Conservation (phyloP, 2,329 filamentous ascomycete species). For the Verticillium nubilum region DNA sequence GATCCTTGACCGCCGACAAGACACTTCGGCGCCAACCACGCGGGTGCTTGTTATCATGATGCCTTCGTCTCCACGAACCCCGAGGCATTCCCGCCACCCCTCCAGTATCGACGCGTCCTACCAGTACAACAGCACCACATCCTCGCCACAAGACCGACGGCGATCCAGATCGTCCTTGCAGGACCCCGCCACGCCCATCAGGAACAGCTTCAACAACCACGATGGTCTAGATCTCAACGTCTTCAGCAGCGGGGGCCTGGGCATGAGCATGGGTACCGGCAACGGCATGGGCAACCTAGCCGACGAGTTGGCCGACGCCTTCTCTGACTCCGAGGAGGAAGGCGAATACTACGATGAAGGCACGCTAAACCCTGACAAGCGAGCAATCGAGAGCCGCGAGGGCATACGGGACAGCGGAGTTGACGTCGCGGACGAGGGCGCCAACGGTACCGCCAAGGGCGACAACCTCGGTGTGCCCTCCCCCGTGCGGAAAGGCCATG, state of each 20-base stretch:
- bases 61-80: slow-evolving; percentile 47
- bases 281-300: slow-evolving; percentile 71
- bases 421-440: slow-evolving; percentile 24
- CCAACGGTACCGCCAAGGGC: not conserved
- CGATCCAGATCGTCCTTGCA: slow-evolving; percentile 46
- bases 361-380: slow-evolving; percentile 14
- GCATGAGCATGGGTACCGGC: slow-evolving; percentile 23
- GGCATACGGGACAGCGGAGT: slow-evolving; percentile 35
- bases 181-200: slow-evolving; percentile 43
- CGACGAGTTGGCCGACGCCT: slow-evolving; percentile 72
- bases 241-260: slow-evolving; percentile 34
- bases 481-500: not conserved
- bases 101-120: slow-evolving; percentile 43
- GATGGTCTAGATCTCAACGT: slow-evolving; percentile 41
- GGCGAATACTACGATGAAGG: slow-evolving; percentile 39
- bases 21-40: not conserved
- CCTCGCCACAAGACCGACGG: slow-evolving; percentile 40
- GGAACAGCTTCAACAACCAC: slow-evolving; percentile 42
- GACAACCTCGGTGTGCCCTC: not conserved
- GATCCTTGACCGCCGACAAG: not conserved
- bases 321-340: slow-evolving; percentile 61
- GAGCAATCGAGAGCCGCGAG: slow-evolving; percentile 19
- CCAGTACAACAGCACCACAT: slow-evolving; percentile 28
- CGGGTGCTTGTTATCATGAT: slow-evolving; percentile 20
- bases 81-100: slow-evolving; percentile 53